Percentiles rank a stretch among this genome's conserved stretches.
phyloP scores from a whole-genome alignment of 2,329 filamentous ascomycete genomes.

The Cryphonectria naterciae region DNA sequence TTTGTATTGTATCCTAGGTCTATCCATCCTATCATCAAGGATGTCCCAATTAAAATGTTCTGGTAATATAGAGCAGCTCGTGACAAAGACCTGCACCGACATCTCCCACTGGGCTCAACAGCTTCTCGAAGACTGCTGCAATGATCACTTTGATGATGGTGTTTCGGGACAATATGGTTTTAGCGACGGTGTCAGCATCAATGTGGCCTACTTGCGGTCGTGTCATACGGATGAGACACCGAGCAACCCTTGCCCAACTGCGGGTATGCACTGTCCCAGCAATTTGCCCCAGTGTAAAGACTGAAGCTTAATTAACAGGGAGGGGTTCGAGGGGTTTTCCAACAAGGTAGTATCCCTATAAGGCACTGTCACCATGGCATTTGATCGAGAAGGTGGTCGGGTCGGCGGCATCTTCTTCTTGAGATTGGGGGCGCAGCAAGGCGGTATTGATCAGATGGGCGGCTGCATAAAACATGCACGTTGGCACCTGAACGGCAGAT shows the following conservation, averaged over 20 bases:
- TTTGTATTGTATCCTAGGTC: background rate
- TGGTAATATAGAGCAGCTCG: background rate
- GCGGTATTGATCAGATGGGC: background rate
- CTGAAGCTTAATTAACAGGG: background rate
- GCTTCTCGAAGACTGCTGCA: slow-evolving; percentile 7
- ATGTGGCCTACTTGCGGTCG: background rate
- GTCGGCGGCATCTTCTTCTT: background rate
- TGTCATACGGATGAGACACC: slow-evolving; percentile 1
- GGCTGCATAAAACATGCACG: background rate
- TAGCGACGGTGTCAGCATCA: slow-evolving; percentile 6
- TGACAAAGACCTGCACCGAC: background rate
- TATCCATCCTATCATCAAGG: background rate
- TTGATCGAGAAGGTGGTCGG: background rate
- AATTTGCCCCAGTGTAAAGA: background rate
- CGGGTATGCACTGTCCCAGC: background rate
- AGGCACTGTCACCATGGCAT: background rate
- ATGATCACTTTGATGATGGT: background rate
- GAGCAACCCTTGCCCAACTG: background rate
- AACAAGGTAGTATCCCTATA: background rate
- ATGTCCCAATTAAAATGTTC: background rate
- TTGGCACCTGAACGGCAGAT: background rate
- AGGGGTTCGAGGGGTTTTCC: background rate
- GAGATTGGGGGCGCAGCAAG: background rate
- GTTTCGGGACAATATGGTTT: background rate
- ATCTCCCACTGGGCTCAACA: background rate